A percentile compares a stretch with the other conserved stretches of the same genome.
Conservation (phyloP, 441 rosid species). For the Brassica balearica region DNA sequence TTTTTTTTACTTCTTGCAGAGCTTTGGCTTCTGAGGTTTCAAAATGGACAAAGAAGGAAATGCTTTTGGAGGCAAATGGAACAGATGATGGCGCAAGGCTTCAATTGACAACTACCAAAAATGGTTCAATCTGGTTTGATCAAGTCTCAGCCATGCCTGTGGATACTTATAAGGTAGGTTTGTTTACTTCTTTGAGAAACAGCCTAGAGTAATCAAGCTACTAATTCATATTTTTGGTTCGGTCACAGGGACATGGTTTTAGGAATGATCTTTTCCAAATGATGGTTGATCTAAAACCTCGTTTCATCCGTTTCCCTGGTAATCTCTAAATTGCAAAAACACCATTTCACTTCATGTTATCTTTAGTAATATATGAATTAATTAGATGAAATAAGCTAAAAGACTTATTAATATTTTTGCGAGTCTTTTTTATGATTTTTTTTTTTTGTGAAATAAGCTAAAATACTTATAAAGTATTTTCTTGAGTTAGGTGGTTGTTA, state of each 20-base stretch:
- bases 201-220: background rate
- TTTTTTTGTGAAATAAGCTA: too few species aligned
- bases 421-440: too few species aligned
- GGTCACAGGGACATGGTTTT: constrained; percentile 83
- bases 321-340: background rate
- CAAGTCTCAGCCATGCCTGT: constrained; percentile 90
- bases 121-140: constrained; percentile 86
- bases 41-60: constrained; percentile 82
- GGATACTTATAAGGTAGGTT: constrained; percentile 91
- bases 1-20: constrained; percentile 45
- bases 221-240: constrained; percentile 27
- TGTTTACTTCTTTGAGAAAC: constrained; percentile 2
- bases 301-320: constrained; percentile 79
- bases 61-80: constrained; percentile 64
- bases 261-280: constrained; percentile 74
- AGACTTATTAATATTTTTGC: background rate
- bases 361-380: background rate
- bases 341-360: background rate
- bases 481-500: constrained; percentile 75
- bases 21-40: constrained; percentile 74
- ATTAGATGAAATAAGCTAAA: background rate
- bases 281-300: constrained; percentile 74
- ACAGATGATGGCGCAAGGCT: constrained; percentile 74
- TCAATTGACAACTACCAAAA: constrained; percentile 63
- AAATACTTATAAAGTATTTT: too few species aligned